phyloP scores from a whole-genome alignment of 345 rosid species.

The Erodium maritimum region DNA sequence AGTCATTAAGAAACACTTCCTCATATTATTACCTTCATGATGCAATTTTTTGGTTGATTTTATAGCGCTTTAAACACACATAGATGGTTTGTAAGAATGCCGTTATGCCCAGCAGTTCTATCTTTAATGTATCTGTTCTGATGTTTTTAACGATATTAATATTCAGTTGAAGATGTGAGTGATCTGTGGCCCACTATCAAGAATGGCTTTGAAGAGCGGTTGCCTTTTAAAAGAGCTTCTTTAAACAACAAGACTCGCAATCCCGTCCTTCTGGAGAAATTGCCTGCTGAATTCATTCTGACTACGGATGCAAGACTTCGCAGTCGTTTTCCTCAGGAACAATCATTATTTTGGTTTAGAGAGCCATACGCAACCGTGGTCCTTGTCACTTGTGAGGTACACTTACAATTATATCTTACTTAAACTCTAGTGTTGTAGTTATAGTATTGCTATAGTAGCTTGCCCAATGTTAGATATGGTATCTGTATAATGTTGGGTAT shows the following conservation, averaged over 20 bases:
- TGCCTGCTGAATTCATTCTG: conserved; percentile 68
- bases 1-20: too few species aligned
- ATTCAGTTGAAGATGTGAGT: conserved; percentile 85
- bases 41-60: neutral
- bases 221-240: conserved; percentile 60
- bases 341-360: conserved; percentile 70
- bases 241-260: conserved; percentile 89
- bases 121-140: neutral
- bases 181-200: conserved; percentile 85
- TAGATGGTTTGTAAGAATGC: neutral
- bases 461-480: neutral
- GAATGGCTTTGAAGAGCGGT: conserved; percentile 50
- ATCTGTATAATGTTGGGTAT: neutral
- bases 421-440: neutral
- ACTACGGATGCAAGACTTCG: conserved; percentile 89
- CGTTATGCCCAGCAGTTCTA: too few species aligned
- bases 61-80: neutral
- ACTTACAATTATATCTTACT: neutral
- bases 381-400: conserved; percentile 95
- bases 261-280: conserved; percentile 64
- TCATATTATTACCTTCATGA: neutral
- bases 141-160: neutral
- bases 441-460: neutral
- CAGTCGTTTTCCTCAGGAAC: conserved; percentile 88
- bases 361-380: conserved; percentile 89